These are phyloP conservation scores for Lichtheimia hyalospora DNA, from an alignment of 371 early-diverging fungal genomes.

Conservation along the genomic window DNA sequence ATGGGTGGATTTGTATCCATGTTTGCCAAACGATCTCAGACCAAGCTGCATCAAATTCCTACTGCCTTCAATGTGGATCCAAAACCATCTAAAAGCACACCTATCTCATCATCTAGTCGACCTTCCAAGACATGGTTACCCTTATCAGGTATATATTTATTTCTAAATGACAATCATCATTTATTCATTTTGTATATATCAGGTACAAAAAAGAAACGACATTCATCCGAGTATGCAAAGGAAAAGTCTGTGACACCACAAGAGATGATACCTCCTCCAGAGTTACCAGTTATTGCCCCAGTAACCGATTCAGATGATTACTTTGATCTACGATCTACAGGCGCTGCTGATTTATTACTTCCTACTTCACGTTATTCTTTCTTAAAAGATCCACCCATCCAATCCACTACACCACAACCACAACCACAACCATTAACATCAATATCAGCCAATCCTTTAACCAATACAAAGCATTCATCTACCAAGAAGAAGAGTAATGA, in stretches of 20 bases:
- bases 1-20: conserved; percentile 15
- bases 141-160: too few relatives aligned
- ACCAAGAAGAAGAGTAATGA: background rate
- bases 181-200: too few relatives aligned
- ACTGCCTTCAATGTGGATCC: conserved; percentile 1
- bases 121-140: conserved; percentile 11
- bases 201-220: conserved; percentile 11
- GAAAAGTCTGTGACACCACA: background rate
- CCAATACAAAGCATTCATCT: too few relatives aligned
- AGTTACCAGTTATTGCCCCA: background rate
- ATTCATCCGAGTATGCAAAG: conserved; percentile 12
- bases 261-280: conserved; percentile 10
- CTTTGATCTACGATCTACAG: conserved; percentile 15
- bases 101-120: conserved; percentile 15
- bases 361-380: conserved; percentile 1
- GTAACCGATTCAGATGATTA: conserved; percentile 12
- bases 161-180: too few relatives aligned
- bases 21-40: conserved; percentile 16
- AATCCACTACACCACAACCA: too few relatives aligned
- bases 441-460: too few relatives aligned
- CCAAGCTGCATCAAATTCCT: conserved; percentile 4
- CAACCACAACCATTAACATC: too few relatives aligned
- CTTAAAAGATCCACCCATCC: too few relatives aligned
- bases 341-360: conserved; percentile 9
- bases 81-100: conserved; percentile 24